Evolutionary conservation across 2,329 filamentous ascomycete species (phyloP), one percentile per base, ranked within the genome.

Genomic region (Albifimbria verrucaria): DNA sequence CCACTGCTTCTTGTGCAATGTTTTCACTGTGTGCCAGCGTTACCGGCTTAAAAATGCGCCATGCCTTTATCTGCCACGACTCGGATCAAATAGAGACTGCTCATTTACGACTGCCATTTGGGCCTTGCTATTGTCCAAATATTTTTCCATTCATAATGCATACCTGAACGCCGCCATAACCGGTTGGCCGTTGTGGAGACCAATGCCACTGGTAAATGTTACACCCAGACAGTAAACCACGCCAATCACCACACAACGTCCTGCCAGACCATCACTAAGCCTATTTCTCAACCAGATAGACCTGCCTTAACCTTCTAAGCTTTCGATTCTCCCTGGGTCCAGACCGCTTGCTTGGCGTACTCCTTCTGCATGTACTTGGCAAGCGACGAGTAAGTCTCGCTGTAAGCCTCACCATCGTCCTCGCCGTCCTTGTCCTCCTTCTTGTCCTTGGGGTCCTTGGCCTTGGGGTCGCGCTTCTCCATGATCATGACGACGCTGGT

Each of bases 401-500:
- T 78, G 28, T 77, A 79, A 46, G 76, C 77, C 60, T 78, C 78
- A 45, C 69, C 74, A 21, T 72, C 74, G 24, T 73, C 74, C 53
- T 71, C 72, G 41, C 71, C 68, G 32, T 72, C 77, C 65, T 70
- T 66, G 48, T 72, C 72, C 66, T 77, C 79, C 65, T 74, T 72
- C 57, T 63, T 74, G 62, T 77, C 73, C 60, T 73, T 72, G 51
- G 71, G 67, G 57, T 73, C 77, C 65, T 70, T 67, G 47, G 71
- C 72, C 65, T 77, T 79, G 65, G 63, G 74, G 62, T 74, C 70
- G 50, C 70, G 67, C 72, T 79, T 80, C 72, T 85, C 82, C 68
- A 82, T 82, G 65, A 88, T 85, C 92, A 99, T 96, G 64, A 97
- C 91, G 52, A 99, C 94, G 71, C 89, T 95, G 32, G 94, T 99